Base-by-base conservation (phyloP, 805 yeast genomes). In the Candida boleticola region DNA sequence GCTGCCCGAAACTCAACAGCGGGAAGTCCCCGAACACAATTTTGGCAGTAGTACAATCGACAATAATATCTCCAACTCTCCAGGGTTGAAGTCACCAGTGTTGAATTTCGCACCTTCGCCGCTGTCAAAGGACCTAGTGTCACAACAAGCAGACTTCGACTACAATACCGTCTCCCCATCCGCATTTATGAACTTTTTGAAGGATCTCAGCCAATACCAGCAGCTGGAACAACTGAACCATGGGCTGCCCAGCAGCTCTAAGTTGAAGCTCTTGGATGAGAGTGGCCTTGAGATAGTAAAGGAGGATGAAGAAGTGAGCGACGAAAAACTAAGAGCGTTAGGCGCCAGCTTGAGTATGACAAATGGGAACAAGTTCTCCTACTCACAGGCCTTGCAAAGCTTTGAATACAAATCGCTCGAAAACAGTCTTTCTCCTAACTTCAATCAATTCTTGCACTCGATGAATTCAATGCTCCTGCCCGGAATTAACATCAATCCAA, bases 171-270 rank as follows among this genome's bases (percentile, higher is more conserved):
- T n/a, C n/a, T n/a, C n/a, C n/a, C 61, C 63, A 0, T 41, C 59
- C 4, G 50, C 58, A 5, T 58, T 63, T 17, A 40, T 63, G 27
- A 52, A 47, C 33, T 55, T 60, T 26, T 44, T 63, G 33, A 54
- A 49, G 33, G 68, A 61, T 30, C 39, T 58, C 7, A 48, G 53
- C 4, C 53, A 46, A 6, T 38, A 40, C 20, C 45, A 40, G 31
- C 34, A 40, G 19, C 32, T 29, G 29, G 27, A 35, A 38, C 39
- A 25, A 22, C 32, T 13, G 26, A 21, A 17, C 27, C 34, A 35
- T 16, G 10, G 10, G 17, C n/a, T 13, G 9, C 31, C 14, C 25
- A 17, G 7, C 36, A 47, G 21, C 19, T 35, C 11, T 11, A 30
- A 17, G 13, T 22, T 27, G 18, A 26, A 9, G 29, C 29, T 6